Percentiles rank a stretch among this genome's conserved stretches.
These are phyloP conservation scores for Penicillium sp. DNA, from an alignment of 2,329 filamentous ascomycete species.

Conservation along the genomic window DNA sequence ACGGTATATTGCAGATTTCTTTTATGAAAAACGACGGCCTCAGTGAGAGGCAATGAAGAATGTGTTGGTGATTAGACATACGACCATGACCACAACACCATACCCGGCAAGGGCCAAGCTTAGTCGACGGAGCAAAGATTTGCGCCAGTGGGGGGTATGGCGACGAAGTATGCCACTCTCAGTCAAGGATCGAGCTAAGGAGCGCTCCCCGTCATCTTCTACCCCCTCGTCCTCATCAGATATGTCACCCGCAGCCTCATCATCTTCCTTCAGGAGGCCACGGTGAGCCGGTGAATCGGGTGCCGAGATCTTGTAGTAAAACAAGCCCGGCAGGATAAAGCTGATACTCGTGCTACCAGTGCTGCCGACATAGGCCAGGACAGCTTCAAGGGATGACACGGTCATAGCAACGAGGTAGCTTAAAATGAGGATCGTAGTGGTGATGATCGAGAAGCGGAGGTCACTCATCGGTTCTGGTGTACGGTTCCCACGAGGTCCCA, in stretches of 20 bases:
- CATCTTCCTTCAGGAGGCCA: slow-evolving; percentile 83
- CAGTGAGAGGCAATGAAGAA: slow-evolving; percentile 71
- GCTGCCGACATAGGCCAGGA: slow-evolving; percentile 91
- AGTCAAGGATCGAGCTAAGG: slow-evolving; percentile 48
- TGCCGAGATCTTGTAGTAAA: slow-evolving; percentile 97
- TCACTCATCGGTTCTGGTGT: slow-evolving; percentile 72
- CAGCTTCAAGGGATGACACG: slow-evolving; percentile 82
- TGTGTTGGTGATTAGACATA: slow-evolving; percentile 81
- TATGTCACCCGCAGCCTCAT: slow-evolving; percentile 63
- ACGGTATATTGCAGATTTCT: not conserved
- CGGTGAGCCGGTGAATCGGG: slow-evolving; percentile 86
- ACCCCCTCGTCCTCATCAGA: slow-evolving; percentile 42
- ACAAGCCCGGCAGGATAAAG: slow-evolving; percentile 92
- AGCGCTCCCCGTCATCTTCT: slow-evolving; percentile 36
- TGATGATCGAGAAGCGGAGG: slow-evolving; percentile 82
- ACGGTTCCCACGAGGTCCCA: slow-evolving; percentile 40
- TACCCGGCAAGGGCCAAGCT: slow-evolving; percentile 78
- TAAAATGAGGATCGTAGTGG: slow-evolving; percentile 77
- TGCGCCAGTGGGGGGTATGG: slow-evolving; percentile 64
- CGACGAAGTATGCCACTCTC: slow-evolving; percentile 60
- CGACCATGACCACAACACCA: slow-evolving; percentile 81
- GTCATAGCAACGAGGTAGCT: slow-evolving; percentile 89
- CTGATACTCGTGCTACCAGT: slow-evolving; percentile 95
- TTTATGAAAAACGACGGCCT: not conserved
- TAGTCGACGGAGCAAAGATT: slow-evolving; percentile 64